Conservation (phyloP, 495 filamentous ascomycete species). For the Mycothermus thermophilus region DNA sequence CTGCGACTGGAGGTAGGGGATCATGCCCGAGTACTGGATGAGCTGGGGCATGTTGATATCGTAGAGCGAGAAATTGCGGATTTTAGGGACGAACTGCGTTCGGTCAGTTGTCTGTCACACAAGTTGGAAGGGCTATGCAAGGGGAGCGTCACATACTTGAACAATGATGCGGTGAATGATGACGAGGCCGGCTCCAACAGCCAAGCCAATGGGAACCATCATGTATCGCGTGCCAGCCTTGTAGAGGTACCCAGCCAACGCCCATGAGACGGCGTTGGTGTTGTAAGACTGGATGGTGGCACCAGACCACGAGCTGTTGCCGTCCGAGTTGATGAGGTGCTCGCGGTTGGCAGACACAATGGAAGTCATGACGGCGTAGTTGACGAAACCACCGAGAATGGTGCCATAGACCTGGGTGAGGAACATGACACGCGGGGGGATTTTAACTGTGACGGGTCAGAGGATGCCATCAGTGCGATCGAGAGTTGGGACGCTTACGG, state of each 20-base stretch:
- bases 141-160: slow-evolving; percentile 18
- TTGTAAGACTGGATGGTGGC: slow-evolving; percentile 25
- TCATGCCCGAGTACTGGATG: slow-evolving; percentile 30
- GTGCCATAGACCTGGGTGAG: slow-evolving; percentile 28
- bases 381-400: slow-evolving; percentile 27
- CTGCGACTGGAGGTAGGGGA: slow-evolving; percentile 33
- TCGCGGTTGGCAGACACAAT: slow-evolving; percentile 21
- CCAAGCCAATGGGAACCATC: slow-evolving; percentile 35
- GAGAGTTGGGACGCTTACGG: slow-evolving; percentile 5
- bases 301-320: slow-evolving; percentile 28
- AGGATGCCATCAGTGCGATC: slow-evolving; percentile 2
- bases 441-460: too few relatives aligned
- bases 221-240: slow-evolving; percentile 19
- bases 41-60: slow-evolving; percentile 30
- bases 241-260: slow-evolving; percentile 30
- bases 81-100: slow-evolving; percentile 26
- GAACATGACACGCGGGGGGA: slow-evolving; percentile 30
- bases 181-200: slow-evolving; percentile 28
- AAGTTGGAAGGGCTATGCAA: not conserved
- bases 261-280: slow-evolving; percentile 29
- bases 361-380: slow-evolving; percentile 29
- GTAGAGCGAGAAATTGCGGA: slow-evolving; percentile 24
- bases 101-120: slow-evolving; percentile 23
- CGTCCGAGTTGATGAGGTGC: slow-evolving; percentile 14
- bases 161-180: slow-evolving; percentile 28